Conservation (phyloP, 2,329 filamentous ascomycete species). For the Macrophomina pseudophaseolina region DNA sequence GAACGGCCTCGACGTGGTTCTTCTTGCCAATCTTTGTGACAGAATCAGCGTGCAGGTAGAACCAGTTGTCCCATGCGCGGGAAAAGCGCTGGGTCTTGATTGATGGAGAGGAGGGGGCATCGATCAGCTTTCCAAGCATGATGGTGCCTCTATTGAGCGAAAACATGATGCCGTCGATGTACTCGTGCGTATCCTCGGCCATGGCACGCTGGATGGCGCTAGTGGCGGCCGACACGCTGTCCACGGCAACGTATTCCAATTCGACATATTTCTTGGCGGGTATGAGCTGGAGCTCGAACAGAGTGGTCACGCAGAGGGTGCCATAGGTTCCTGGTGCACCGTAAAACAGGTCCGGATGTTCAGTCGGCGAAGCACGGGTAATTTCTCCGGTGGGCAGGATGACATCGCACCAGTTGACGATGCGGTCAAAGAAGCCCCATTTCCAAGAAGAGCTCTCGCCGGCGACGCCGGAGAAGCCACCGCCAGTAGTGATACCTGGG, state of each 20-base stretch:
- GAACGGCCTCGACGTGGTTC: slow-evolving; percentile 47
- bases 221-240: slow-evolving; percentile 56
- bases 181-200: slow-evolving; percentile 58
- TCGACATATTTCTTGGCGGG: slow-evolving; percentile 63
- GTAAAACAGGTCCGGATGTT: slow-evolving; percentile 62
- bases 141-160: slow-evolving; percentile 61
- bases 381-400: slow-evolving; percentile 64
- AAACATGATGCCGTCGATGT: slow-evolving; percentile 73
- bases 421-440: slow-evolving; percentile 70
- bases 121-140: slow-evolving; percentile 64
- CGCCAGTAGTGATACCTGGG: slow-evolving; percentile 71
- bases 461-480: slow-evolving; percentile 69
- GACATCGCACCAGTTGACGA: slow-evolving; percentile 66
- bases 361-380: slow-evolving; percentile 52
- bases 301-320: slow-evolving; percentile 64
- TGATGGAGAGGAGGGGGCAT: slow-evolving; percentile 47
- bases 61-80: slow-evolving; percentile 70
- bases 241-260: slow-evolving; percentile 64
- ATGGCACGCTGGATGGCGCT: slow-evolving; percentile 55
- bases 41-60: slow-evolving; percentile 66
- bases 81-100: slow-evolving; percentile 55
- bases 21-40: slow-evolving; percentile 15
- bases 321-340: slow-evolving; percentile 65
- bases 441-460: slow-evolving; percentile 71
- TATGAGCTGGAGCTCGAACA: slow-evolving; percentile 64